Percentiles rank a stretch among this genome's conserved stretches.
These are phyloP conservation scores for Arachnomyces sp. DNA, from an alignment of 2,329 filamentous ascomycete genomes.

Conservation along the genomic window DNA sequence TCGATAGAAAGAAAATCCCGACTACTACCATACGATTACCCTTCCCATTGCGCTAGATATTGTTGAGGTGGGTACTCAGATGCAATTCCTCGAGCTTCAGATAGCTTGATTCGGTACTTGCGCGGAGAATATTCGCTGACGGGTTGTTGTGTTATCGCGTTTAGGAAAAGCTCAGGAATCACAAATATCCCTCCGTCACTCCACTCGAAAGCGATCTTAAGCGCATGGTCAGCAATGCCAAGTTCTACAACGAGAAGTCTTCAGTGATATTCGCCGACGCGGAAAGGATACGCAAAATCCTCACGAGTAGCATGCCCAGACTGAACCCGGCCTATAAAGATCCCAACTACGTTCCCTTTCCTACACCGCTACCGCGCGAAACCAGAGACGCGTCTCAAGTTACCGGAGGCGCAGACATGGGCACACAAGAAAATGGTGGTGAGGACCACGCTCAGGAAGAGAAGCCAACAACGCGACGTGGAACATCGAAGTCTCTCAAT, in stretches of 20 bases:
- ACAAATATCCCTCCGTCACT: conserved; percentile 63
- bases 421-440: not conserved
- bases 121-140: no score
- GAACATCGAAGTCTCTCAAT: conserved; percentile 19
- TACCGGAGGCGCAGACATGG: conserved; percentile 9
- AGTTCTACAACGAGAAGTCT: conserved; percentile 69
- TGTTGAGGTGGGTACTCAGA: conserved; percentile 51
- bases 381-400: conserved; percentile 20
- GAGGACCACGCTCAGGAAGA: not conserved
- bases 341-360: conserved; percentile 60
- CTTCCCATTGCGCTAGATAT: conserved; percentile 72
- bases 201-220: conserved; percentile 78
- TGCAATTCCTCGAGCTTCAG: no score
- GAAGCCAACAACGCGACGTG: conserved; percentile 15
- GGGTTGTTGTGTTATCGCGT: not conserved
- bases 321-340: conserved; percentile 75
- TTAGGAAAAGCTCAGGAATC: conserved; percentile 57
- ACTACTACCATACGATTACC: conserved; percentile 70
- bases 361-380: conserved; percentile 64
- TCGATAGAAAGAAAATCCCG: conserved; percentile 50
- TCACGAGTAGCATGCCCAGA: conserved; percentile 82
- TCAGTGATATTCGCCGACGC: conserved; percentile 74
- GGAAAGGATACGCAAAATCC: conserved; percentile 75
- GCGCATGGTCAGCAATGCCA: conserved; percentile 79
- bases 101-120: no score